phyloP scores from a whole-genome alignment of 2,329 filamentous ascomycete species.

The Biscogniauxia marginata region DNA sequence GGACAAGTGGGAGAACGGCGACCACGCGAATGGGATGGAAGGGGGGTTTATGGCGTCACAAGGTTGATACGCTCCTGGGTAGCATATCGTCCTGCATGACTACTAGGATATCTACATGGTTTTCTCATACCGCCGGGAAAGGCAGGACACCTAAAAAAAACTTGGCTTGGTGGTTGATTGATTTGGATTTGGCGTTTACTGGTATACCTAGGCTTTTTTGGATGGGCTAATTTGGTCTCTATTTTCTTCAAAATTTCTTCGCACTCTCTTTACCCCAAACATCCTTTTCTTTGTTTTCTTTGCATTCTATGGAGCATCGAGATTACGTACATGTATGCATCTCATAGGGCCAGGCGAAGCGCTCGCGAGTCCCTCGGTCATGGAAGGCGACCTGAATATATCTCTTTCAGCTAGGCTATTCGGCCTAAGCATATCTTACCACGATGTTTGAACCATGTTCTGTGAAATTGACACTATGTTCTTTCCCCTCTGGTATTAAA shows the following conservation, averaged over 20 bases:
- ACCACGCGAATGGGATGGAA: background rate
- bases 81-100: background rate
- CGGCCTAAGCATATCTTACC: background rate
- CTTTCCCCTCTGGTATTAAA: background rate
- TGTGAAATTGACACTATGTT: background rate
- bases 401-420: background rate
- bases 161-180: background rate
- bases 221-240: background rate
- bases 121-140: background rate
- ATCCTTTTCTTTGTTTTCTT: background rate
- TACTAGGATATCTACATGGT: background rate
- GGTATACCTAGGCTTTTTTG: background rate
- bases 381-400: background rate
- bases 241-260: background rate
- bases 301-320: background rate
- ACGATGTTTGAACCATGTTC: no score
- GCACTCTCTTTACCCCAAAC: background rate
- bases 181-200: background rate
- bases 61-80: background rate
- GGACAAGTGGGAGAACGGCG: background rate
- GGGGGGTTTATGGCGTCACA: background rate
- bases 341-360: background rate
- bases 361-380: background rate
- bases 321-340: background rate
- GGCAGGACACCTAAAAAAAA: background rate